Evolutionary conservation across 2,329 filamentous ascomycete genomes (phyloP).

Genomic region (Blastomyces emzantsi): DNA sequence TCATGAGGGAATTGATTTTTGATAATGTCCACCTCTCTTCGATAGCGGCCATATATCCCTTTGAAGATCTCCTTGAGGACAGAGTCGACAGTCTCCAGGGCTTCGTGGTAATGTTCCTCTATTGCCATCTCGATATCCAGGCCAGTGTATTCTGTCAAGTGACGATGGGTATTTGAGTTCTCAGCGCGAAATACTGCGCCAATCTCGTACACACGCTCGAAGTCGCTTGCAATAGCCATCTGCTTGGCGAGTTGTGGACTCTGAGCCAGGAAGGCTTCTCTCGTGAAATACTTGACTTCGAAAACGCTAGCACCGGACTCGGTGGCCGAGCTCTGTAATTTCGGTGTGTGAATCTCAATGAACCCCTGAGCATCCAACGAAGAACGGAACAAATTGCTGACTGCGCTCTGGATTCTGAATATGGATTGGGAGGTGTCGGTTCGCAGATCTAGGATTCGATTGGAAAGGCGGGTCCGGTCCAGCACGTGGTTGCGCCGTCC

Average conservation of each 20-base stretch:
- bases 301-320: slow-evolving; percentile 90
- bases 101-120: slow-evolving; percentile 81
- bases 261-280: slow-evolving; percentile 79
- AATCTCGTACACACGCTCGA: slow-evolving; percentile 81
- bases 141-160: slow-evolving; percentile 90
- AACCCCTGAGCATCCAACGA: slow-evolving; percentile 68
- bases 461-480: slow-evolving; percentile 64
- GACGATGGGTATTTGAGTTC: slow-evolving; percentile 90
- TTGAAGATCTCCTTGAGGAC: slow-evolving; percentile 73
- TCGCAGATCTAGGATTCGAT: slow-evolving; percentile 74
- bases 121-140: slow-evolving; percentile 91
- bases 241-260: slow-evolving; percentile 90
- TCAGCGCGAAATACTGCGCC: slow-evolving; percentile 88
- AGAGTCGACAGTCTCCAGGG: slow-evolving; percentile 66
- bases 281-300: slow-evolving; percentile 82
- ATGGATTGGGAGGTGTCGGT: slow-evolving; percentile 81
- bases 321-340: slow-evolving; percentile 80
- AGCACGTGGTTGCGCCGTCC: slow-evolving; percentile 54
- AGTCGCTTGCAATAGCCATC: slow-evolving; percentile 83
- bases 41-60: slow-evolving; percentile 59
- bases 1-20: slow-evolving; percentile 79
- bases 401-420: slow-evolving; percentile 74
- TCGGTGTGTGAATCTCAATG: slow-evolving; percentile 89
- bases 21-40: slow-evolving; percentile 65
- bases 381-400: slow-evolving; percentile 69